Percentiles rank a stretch among this genome's conserved stretches.
phyloP scores from a whole-genome alignment of 257 asterid species.

The Penstemon barbatus region DNA sequence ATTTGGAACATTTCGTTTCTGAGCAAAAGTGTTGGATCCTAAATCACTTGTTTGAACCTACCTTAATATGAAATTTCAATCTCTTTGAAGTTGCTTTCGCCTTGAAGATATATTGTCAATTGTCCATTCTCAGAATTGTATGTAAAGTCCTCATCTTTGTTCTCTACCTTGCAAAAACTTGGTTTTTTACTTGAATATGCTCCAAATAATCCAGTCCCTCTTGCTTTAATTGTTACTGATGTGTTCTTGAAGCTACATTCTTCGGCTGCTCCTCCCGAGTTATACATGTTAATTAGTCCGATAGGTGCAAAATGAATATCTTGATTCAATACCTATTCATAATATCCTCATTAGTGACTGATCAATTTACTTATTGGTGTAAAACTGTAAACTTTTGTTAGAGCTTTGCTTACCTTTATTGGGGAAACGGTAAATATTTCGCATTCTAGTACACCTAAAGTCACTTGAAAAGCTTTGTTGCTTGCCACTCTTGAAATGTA shows the following conservation, averaged over 20 bases:
- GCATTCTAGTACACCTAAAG: conserved; percentile 40
- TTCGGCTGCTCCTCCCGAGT: conserved; percentile 58
- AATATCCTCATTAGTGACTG: conserved; percentile 1
- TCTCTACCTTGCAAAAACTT: conserved; percentile 44
- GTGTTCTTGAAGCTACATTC: conserved; percentile 30
- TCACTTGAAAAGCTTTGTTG: conserved; percentile 35
- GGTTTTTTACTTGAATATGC: conserved; percentile 68
- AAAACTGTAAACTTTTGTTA: not conserved
- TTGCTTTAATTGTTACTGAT: conserved; percentile 32
- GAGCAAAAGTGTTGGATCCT: too few relatives aligned
- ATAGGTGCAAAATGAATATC: conserved; percentile 48
- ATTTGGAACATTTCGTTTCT: too few relatives aligned
- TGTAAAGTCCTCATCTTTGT: conserved; percentile 39
- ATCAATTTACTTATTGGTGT: not conserved
- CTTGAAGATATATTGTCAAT: conserved; percentile 43
- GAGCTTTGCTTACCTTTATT: conserved; percentile 36
- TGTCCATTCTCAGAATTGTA: conserved; percentile 49
- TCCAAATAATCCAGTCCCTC: conserved; percentile 69
- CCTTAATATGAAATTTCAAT: conserved; percentile 42
- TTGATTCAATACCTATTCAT: conserved; percentile 25
- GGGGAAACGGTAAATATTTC: conserved; percentile 65
- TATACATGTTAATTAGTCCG: conserved; percentile 57
- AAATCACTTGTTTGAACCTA: not conserved
- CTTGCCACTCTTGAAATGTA: conserved; percentile 42
- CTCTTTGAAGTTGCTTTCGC: conserved; percentile 43